phyloP scores from a whole-genome alignment of 75 land plant species.

The Sequoiadendron giganteum region DNA sequence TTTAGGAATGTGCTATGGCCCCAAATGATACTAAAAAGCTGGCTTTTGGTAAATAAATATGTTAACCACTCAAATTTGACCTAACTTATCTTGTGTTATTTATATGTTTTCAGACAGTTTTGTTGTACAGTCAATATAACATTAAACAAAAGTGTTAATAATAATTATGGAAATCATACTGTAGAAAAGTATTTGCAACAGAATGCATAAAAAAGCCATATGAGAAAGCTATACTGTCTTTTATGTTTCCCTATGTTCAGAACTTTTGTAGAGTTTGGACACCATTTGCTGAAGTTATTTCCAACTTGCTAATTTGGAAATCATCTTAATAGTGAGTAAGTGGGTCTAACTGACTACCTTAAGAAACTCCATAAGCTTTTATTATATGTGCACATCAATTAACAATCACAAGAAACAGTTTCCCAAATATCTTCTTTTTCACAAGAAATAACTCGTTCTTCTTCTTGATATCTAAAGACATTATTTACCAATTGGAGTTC shows the following conservation, averaged over 20 bases:
- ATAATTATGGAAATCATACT: neutral
- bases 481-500: neutral
- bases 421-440: neutral
- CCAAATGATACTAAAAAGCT: neutral
- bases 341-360: neutral
- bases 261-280: neutral
- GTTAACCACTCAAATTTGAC: neutral
- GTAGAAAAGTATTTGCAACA: neutral
- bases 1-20: neutral
- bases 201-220: neutral
- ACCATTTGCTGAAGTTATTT: neutral
- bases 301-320: neutral
- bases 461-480: neutral
- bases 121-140: neutral
- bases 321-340: neutral
- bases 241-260: neutral
- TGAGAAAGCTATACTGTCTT: neutral
- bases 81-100: neutral
- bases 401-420: neutral
- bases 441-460: neutral
- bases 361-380: neutral
- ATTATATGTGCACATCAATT: neutral
- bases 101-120: neutral
- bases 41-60: neutral
- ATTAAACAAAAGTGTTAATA: neutral